These are phyloP conservation scores for Kodamaea restingae DNA, from an alignment of 805 yeast genomes.

Conservation along the genomic window DNA sequence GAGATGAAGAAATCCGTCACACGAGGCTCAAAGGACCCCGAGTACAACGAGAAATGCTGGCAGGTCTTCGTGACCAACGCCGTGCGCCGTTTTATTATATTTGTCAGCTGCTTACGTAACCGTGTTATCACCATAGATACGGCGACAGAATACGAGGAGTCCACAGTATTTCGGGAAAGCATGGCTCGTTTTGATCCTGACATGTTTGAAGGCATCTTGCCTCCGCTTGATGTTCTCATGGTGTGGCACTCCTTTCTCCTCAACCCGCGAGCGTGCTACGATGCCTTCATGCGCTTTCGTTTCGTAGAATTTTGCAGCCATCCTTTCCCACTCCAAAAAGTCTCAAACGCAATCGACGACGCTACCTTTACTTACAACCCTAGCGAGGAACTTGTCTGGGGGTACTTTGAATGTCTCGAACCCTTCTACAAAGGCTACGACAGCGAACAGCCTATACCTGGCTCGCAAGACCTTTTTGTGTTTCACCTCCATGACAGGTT, in stretches of 20 bases:
- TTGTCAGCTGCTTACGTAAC: constrained; percentile 16
- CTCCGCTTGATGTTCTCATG: constrained; percentile 22
- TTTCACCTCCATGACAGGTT: too few species aligned
- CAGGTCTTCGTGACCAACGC: constrained; percentile 21
- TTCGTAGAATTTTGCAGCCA: constrained; percentile 14
- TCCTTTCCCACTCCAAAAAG: constrained; percentile 18
- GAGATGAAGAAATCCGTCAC: constrained; percentile 14
- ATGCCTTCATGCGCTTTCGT: constrained; percentile 14
- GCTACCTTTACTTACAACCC: constrained; percentile 12
- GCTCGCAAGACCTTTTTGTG: constrained; percentile 6
- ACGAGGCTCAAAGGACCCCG: constrained; percentile 1
- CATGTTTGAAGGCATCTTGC: too few species aligned
- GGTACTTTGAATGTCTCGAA: too few species aligned
- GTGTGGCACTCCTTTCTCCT: constrained; percentile 23
- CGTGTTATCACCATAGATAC: too few species aligned
- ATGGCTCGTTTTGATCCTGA: too few species aligned
- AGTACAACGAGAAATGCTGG: constrained; percentile 16
- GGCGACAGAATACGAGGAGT: too few species aligned
- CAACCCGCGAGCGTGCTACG: constrained; percentile 17
- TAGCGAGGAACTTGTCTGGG: too few species aligned
- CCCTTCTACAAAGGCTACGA: too few species aligned
- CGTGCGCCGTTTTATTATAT: constrained; percentile 19
- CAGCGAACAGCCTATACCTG: constrained; percentile 11
- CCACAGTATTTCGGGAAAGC: too few species aligned
- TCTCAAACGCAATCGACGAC: constrained; percentile 11